Evolutionary conservation across 345 rosid genomes (phyloP).

Genomic region (Mallotus nudiflorus): DNA sequence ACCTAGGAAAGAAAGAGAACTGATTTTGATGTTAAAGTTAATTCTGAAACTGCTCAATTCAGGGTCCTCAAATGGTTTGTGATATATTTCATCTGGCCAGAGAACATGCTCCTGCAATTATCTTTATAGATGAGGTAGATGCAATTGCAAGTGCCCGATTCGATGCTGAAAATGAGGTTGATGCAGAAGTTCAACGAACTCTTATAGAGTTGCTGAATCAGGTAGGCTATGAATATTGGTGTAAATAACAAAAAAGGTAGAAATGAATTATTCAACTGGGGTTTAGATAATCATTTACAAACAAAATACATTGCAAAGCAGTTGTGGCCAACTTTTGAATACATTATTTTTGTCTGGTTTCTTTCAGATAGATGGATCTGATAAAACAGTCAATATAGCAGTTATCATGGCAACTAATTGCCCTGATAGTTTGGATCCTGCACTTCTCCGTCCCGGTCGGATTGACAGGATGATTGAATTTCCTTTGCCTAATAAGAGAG

Average conservation of each 20-base stretch:
- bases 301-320: no score
- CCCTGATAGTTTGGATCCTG: constrained; percentile 32
- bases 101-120: constrained; percentile 92
- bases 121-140: constrained; percentile 90
- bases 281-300: no score
- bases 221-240: constrained; percentile 31
- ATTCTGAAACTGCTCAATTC: neutral
- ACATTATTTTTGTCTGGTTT: neutral
- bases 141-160: constrained; percentile 92
- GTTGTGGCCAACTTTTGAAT: no score
- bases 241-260: no score
- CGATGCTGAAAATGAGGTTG: constrained; percentile 93
- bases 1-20: no score
- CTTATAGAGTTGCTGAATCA: constrained; percentile 81
- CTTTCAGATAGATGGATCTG: constrained; percentile 78
- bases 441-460: constrained; percentile 29
- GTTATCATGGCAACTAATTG: constrained; percentile 29
- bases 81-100: constrained; percentile 90
- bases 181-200: constrained; percentile 87
- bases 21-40: no score
- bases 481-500: constrained; percentile 19
- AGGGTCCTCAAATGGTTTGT: constrained; percentile 94
- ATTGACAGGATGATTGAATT: constrained; percentile 29
- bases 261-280: no score
- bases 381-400: constrained; percentile 78